Evolutionary conservation across 2,329 filamentous ascomycete species (phyloP), one percentile per base, ranked within the genome.

Genomic region (Diaporthe vexans): DNA sequence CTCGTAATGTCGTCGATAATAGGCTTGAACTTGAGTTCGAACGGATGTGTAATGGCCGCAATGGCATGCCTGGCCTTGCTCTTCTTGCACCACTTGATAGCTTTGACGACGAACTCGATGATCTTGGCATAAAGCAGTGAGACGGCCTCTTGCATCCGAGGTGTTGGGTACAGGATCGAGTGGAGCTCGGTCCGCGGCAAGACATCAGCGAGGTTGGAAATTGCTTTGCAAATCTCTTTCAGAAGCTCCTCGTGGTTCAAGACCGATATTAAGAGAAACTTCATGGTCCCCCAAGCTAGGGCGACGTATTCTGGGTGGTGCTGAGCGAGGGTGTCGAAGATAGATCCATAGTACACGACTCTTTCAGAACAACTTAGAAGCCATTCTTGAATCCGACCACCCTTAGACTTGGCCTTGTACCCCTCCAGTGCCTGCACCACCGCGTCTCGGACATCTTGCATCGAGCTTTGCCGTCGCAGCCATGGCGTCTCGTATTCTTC

Each of bases 1-100:
- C 40, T 70, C 5, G 48, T 43, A 24, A 79, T 77, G 13, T 79
- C 77, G 17, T 74, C 61, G 4, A 79, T 69, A 10, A 78, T 43
- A n/a, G 67, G 71, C 6, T 77, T 63, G 52, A 78, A 79, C 33
- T 71, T 74, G 9, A 79, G 69, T 21, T 74, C 76, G 9, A 67
- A 76, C 1, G 78, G 78, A 29, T 75, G 73, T 1, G 73, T 46
- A 8, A 79, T 51, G n/a, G 78, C 61, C 4, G 75, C 46, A 24
- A 75, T 67, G 8, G 75, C 56, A 61, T 78, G 78, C 19, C 17
- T 33, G 3, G 77, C 8, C 65, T 72, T 74, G 29, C 74, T 58
- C 56, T 78, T 74, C 48, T 78, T 74, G 65, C 76, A 80, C 78
- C 78, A 80, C 10, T 71, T 75, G 4, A 76, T 59, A 19, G 77